Evolutionary conservation across 202 grass and related monocot genomes (phyloP), one percentile per base, ranked within the genome.

Genomic region (Setaria viridis): DNA sequence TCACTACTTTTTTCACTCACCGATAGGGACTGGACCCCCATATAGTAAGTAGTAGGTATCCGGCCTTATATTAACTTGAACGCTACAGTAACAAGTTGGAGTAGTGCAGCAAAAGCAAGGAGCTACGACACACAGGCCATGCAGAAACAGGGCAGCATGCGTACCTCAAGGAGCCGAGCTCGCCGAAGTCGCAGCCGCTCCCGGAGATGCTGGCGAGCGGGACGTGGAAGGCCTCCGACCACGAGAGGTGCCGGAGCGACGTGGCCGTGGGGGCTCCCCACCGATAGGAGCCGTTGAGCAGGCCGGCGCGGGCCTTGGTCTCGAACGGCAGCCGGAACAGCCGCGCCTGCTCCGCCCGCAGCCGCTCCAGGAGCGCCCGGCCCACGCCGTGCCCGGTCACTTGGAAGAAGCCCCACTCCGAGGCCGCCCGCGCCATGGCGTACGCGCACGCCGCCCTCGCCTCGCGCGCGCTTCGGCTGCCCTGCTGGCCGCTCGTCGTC

Each of bases 181-280:
- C 84, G 43, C 88, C 88, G 78, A 84, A 85, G 84, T 86, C 70
- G 80, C 87, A 93, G 76, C 34, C 80, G 13, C 76, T 29, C 4
- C 60, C 59, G 47, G 90, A 80, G 80, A 96, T 91, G 73, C 77
- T 89, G 41, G 77, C 90, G 62, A 94, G 88, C 29, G 90, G 88
- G 75, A 96, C 83, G 85, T 99, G 97, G 91, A 94, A 99, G 1
- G 97, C 93, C 85, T 99, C 97, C 3, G 93, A 99, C 97, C 97
- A 99, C 25, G 93, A 99, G 63, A 99, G 90, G 21, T 99, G 93
- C 50, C 77, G 86, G 55, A 84, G 84, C 74, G 91, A 91, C 39
- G 88, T 85, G 17, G 97, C 93, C 21, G 88, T 87, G 41, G 93
- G 91, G 76, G 72, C 89, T 34, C 95, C 95, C 93, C 95, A 98